Percentiles rank a stretch among this genome's conserved stretches.
phyloP scores from a whole-genome alignment of 176 grass and related monocot species.

The Aegilops speltoides region DNA sequence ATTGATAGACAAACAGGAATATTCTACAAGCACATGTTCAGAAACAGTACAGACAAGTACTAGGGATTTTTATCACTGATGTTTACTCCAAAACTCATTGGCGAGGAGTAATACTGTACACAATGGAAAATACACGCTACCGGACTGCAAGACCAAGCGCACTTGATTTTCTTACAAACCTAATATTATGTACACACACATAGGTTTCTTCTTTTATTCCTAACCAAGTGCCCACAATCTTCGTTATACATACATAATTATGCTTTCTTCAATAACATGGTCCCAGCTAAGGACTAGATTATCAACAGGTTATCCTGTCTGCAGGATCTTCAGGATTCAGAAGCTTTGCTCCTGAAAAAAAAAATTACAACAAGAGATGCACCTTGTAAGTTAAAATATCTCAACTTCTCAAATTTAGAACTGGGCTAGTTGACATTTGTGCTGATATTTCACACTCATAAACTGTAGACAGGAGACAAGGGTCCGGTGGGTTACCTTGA shows the following conservation, averaged over 20 bases:
- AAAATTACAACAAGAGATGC: not conserved
- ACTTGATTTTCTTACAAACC: not conserved
- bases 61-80: too few relatives aligned
- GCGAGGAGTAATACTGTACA: too few relatives aligned
- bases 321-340: constrained; percentile 18
- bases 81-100: too few relatives aligned
- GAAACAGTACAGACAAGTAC: too few relatives aligned
- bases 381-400: constrained; percentile 3
- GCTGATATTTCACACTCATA: too few relatives aligned
- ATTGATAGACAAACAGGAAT: too few relatives aligned
- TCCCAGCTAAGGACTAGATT: constrained; percentile 12
- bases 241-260: not conserved
- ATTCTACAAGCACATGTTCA: too few relatives aligned
- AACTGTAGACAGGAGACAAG: too few relatives aligned
- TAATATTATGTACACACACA: constrained; percentile 2
- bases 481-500: not conserved
- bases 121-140: constrained; percentile 12
- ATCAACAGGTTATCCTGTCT: constrained; percentile 19
- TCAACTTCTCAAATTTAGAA: not conserved
- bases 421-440: not conserved
- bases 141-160: not conserved
- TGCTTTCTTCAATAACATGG: constrained; percentile 26
- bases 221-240: constrained; percentile 10
- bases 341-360: constrained; percentile 32
- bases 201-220: constrained; percentile 16